phyloP scores from a whole-genome alignment of 495 filamentous ascomycete genomes.

The Podospora comata region DNA sequence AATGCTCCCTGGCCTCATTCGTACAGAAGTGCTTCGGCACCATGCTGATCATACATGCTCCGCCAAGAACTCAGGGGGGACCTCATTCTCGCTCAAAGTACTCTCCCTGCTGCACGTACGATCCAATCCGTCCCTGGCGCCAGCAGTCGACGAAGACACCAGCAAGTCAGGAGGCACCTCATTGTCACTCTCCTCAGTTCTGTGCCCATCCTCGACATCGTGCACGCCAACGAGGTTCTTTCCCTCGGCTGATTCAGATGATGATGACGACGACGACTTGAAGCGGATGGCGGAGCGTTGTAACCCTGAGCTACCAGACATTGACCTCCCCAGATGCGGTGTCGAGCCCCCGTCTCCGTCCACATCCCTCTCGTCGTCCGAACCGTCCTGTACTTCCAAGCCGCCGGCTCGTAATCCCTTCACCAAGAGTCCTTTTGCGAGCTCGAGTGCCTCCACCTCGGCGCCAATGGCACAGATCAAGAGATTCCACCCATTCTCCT shows the following conservation, averaged over 20 bases:
- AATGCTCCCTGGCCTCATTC: background rate
- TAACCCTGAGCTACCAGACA: conserved; percentile 9
- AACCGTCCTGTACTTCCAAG: conserved; percentile 9
- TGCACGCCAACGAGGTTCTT: conserved; percentile 46
- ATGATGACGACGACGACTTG: background rate
- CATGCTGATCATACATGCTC: conserved; percentile 26
- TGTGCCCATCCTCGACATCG: conserved; percentile 22
- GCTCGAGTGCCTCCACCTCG: conserved; percentile 77
- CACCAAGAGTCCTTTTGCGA: conserved; percentile 64
- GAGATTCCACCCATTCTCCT: conserved; percentile 75
- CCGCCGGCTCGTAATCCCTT: conserved; percentile 40
- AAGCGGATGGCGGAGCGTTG: background rate
- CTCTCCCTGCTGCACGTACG: conserved; percentile 26
- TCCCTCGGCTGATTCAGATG: conserved; percentile 11
- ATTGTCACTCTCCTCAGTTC: conserved; percentile 29
- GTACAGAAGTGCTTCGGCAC: background rate
- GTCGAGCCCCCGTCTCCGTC: conserved; percentile 19
- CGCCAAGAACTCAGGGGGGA: conserved; percentile 41
- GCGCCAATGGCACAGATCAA: conserved; percentile 85
- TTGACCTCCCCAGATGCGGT: conserved; percentile 23
- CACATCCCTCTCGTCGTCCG: conserved; percentile 4
- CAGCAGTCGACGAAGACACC: conserved; percentile 14
- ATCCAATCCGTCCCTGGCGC: conserved; percentile 2
- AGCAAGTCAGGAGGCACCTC: conserved; percentile 41
- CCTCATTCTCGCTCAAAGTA: conserved; percentile 34